Conservation (phyloP, 352 stramenopile genomes). For the Pythium grandisporangium region DNA sequence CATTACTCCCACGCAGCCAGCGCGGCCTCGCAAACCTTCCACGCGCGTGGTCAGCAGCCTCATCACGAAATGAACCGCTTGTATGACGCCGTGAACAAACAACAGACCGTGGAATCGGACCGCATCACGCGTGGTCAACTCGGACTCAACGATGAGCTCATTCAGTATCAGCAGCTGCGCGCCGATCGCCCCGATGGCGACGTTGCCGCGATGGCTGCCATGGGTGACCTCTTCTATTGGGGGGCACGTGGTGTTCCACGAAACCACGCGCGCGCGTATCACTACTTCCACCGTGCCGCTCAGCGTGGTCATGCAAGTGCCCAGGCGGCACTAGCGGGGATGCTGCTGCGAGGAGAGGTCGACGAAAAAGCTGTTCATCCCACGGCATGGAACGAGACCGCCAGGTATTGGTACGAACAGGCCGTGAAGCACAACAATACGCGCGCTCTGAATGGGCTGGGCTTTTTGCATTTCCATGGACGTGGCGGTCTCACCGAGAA, state of each 20-base stretch:
- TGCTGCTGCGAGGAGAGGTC: constrained; percentile 86
- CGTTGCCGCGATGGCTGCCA: constrained; percentile 61
- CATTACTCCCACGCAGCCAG: constrained; percentile 52
- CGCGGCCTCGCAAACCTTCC: constrained; percentile 35
- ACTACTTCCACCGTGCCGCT: constrained; percentile 72
- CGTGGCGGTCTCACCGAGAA: constrained; percentile 56
- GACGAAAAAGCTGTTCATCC: constrained; percentile 47
- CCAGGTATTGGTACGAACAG: constrained; percentile 70
- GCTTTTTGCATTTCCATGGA: constrained; percentile 86
- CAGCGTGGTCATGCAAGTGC: constrained; percentile 34
- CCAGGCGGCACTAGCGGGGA: constrained; percentile 67
- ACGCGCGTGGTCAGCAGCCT: constrained; percentile 65
- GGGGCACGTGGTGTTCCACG: constrained; percentile 59
- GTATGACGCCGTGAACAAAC: constrained; percentile 41
- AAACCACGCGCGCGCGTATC: constrained; percentile 58
- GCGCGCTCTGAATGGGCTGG: constrained; percentile 81
- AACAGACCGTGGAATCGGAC: constrained; percentile 32
- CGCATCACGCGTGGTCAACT: too few species aligned
- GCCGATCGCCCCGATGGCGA: constrained; percentile 75
- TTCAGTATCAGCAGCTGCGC: constrained; percentile 77
- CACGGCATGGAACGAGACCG: constrained; percentile 52
- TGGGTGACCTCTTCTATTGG: constrained; percentile 89
- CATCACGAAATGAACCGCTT: constrained; percentile 69
- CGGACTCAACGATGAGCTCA: constrained; percentile 80
- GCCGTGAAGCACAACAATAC: constrained; percentile 64